phyloP scores from a whole-genome alignment of 2,329 filamentous ascomycete genomes.

The Botryotinia convoluta region DNA sequence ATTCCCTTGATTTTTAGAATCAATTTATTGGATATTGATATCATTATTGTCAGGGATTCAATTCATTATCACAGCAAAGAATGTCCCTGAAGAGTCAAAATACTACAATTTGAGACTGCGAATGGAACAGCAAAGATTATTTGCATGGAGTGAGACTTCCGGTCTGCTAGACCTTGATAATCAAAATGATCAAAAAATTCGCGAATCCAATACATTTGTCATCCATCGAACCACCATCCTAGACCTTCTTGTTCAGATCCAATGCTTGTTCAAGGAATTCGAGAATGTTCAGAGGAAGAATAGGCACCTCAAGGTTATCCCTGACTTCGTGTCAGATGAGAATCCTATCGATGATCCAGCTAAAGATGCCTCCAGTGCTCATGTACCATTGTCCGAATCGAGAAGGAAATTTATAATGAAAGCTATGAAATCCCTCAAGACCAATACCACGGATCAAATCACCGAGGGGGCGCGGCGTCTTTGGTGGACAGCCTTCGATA shows the following conservation, averaged over 20 bases:
- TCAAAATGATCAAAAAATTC: slow-evolving; percentile 43
- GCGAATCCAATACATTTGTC: slow-evolving; percentile 48
- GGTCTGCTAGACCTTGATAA: slow-evolving; percentile 46
- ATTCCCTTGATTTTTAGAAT: slow-evolving; percentile 2
- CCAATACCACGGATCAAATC: slow-evolving; percentile 38
- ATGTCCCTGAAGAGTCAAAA: slow-evolving; percentile 48
- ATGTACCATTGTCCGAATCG: slow-evolving; percentile 45
- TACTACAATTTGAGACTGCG: slow-evolving; percentile 49
- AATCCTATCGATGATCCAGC: slow-evolving; percentile 38
- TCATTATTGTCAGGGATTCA: slow-evolving; percentile 43
- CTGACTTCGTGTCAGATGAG: slow-evolving; percentile 37
- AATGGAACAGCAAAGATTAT: slow-evolving; percentile 51
- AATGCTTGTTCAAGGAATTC: slow-evolving; percentile 49
- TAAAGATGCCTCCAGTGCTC: slow-evolving; percentile 46
- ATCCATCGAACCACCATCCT: slow-evolving; percentile 50
- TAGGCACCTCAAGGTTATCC: slow-evolving; percentile 39
- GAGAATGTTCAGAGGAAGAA: slow-evolving; percentile 44
- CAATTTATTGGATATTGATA: slow-evolving; percentile 19
- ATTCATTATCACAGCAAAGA: slow-evolving; percentile 47
- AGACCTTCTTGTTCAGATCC: slow-evolving; percentile 48
- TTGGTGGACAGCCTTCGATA: slow-evolving; percentile 48
- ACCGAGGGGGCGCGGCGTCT: slow-evolving; percentile 38
- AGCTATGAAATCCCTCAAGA: slow-evolving; percentile 43
- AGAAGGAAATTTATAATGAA: slow-evolving; percentile 46
- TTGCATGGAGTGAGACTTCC: slow-evolving; percentile 50